These are phyloP conservation scores for Trichoderma asperellum DNA, from an alignment of 2,329 filamentous ascomycete genomes.

Conservation along the genomic window DNA sequence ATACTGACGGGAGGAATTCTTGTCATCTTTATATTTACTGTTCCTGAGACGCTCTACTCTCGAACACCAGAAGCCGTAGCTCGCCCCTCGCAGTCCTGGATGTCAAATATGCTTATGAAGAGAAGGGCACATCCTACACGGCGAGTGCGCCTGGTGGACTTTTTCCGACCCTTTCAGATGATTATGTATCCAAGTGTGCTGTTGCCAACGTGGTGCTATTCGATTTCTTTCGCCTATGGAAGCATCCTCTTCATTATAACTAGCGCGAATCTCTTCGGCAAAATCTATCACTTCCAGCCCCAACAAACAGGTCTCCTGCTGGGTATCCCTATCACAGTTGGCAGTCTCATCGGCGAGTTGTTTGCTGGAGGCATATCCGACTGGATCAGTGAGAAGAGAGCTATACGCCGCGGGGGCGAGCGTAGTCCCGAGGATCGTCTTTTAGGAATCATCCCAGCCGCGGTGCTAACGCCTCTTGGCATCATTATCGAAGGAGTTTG, in stretches of 20 bases:
- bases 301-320: constrained; percentile 16
- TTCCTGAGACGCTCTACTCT: constrained; percentile 21
- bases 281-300: constrained; percentile 16
- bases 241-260: constrained; percentile 23
- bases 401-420: constrained; percentile 9
- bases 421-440: constrained; percentile 22
- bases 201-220: constrained; percentile 13
- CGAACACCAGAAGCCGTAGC: constrained; percentile 16
- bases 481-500: constrained; percentile 22
- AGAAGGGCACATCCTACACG: constrained; percentile 22
- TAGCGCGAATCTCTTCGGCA: constrained; percentile 18
- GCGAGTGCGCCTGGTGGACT: neutral
- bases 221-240: constrained; percentile 19
- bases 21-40: constrained; percentile 3
- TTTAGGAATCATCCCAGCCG: constrained; percentile 4
- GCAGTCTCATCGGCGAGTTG: constrained; percentile 18
- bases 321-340: constrained; percentile 21
- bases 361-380: constrained; percentile 22
- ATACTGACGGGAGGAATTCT: constrained; percentile 14
- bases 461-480: constrained; percentile 3
- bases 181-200: constrained; percentile 17
- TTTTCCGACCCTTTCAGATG: constrained; percentile 18
- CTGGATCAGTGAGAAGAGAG: constrained; percentile 22
- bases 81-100: constrained; percentile 17
- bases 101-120: constrained; percentile 23